Evolutionary conservation across 2,329 filamentous ascomycete genomes (phyloP).

Genomic region (Fragosphaeria purpurea): DNA sequence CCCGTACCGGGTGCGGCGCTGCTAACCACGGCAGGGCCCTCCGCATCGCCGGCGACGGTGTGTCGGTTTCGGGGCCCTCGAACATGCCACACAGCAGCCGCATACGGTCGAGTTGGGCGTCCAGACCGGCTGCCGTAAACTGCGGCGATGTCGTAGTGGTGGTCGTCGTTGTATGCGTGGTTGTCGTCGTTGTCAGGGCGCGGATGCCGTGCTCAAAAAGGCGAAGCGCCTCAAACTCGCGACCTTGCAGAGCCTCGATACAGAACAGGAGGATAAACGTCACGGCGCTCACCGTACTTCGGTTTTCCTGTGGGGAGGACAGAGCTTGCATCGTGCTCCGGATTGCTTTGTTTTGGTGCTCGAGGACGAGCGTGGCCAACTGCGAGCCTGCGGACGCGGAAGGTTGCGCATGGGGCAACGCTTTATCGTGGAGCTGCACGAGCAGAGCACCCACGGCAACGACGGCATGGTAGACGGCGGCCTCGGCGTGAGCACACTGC

Average conservation of each 20-base stretch:
- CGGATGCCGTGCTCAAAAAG: background rate
- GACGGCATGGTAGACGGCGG: background rate
- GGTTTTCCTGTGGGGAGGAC: background rate
- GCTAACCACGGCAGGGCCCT: no score
- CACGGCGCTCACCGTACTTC: background rate
- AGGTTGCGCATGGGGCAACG: no score
- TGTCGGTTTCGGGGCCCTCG: background rate
- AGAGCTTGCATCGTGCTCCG: background rate
- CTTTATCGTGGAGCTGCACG: background rate
- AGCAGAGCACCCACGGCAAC: background rate
- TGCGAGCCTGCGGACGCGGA: no score
- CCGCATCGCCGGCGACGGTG: no score
- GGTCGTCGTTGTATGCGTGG: background rate
- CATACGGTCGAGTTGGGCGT: background rate
- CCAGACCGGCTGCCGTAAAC: background rate
- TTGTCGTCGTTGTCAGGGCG: background rate
- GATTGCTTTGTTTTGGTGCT: slow-evolving; percentile 1
- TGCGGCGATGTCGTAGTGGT: no score
- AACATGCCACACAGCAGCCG: slow-evolving; percentile 1
- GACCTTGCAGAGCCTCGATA: slow-evolving; percentile 4
- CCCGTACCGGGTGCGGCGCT: no score
- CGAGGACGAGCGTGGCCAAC: background rate
- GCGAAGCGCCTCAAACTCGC: background rate
- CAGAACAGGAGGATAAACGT: slow-evolving; percentile 1
- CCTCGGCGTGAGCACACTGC: background rate